These are phyloP conservation scores for Cornus controversa DNA, from an alignment of 148 eudicot genomes.

Conservation along the genomic window DNA sequence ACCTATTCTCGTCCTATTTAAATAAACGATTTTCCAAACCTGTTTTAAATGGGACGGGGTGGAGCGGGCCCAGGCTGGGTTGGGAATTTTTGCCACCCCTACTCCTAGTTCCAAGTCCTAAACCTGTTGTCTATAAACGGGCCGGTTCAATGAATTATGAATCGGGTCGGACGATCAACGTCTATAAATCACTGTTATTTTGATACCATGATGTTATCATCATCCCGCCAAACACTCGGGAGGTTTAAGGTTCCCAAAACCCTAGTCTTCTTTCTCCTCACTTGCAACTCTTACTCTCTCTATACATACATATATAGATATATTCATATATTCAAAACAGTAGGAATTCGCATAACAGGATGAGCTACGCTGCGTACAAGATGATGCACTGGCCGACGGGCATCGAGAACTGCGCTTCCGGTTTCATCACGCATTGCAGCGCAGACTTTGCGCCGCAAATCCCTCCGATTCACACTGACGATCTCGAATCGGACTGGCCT, in stretches of 20 bases:
- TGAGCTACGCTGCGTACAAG: conserved; percentile 96
- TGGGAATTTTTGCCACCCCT: too few species aligned
- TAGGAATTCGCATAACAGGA: conserved; percentile 14
- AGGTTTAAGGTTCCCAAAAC: conserved; percentile 16
- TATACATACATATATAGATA: not conserved
- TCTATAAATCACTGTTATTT: too few species aligned
- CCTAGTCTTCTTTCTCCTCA: conserved; percentile 8
- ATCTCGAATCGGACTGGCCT: conserved; percentile 62
- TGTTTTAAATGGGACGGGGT: too few species aligned
- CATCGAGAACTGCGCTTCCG: conserved; percentile 81
- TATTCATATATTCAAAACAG: not conserved
- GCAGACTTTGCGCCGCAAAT: conserved; percentile 55
- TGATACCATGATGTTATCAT: too few species aligned
- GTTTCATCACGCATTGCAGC: conserved; percentile 74
- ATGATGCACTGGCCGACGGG: conserved; percentile 92
- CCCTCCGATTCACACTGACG: conserved; percentile 49
- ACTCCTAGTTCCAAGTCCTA: too few species aligned
- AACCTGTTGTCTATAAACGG: too few species aligned
- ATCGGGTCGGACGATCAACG: too few species aligned
- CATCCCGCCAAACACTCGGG: conserved; percentile 2
- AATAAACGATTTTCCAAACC: too few species aligned
- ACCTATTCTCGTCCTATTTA: too few species aligned
- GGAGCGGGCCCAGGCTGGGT: too few species aligned
- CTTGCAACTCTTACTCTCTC: not conserved
- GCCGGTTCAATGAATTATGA: too few species aligned